Conservation (phyloP, 345 rosid genomes). For the Garcia nutans region DNA sequence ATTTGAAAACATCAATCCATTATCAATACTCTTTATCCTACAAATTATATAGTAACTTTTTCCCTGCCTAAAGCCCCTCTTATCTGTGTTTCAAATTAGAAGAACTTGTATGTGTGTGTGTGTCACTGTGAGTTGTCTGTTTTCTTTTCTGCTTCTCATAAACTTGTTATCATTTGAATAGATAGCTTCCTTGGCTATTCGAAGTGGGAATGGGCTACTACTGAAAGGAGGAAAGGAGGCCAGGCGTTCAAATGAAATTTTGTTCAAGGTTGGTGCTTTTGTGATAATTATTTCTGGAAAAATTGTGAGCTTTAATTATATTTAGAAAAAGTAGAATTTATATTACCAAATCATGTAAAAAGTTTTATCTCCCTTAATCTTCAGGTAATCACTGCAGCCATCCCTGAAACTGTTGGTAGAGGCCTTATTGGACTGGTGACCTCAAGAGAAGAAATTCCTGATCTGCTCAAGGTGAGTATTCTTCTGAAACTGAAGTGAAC, state of each 20-base stretch:
- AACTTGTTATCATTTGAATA: conserved; percentile 36
- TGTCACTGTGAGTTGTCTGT: background rate
- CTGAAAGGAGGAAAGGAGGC: conserved; percentile 99
- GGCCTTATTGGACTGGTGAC: conserved; percentile 89
- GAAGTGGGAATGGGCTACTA: conserved; percentile 93
- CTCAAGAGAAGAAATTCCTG: conserved; percentile 94
- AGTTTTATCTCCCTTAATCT: conserved; percentile 17
- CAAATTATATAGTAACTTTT: background rate
- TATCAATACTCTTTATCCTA: background rate
- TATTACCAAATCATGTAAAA: conserved; percentile 11
- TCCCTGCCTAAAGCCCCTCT: background rate
- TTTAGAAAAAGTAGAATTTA: background rate
- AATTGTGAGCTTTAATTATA: background rate
- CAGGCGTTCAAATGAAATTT: conserved; percentile 78
- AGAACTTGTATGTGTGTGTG: background rate
- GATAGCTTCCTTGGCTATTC: conserved; percentile 95
- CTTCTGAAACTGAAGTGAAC: conserved; percentile 8
- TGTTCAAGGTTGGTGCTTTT: conserved; percentile 67
- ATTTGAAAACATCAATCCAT: background rate
- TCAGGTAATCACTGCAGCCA: conserved; percentile 87
- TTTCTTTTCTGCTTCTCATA: background rate
- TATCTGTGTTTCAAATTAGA: background rate
- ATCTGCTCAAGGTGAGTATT: conserved; percentile 74
- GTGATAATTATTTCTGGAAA: background rate
- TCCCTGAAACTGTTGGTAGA: conserved; percentile 75